Conservation (phyloP, 2,329 filamentous ascomycete genomes). For the Colletotrichum gigasporum region DNA sequence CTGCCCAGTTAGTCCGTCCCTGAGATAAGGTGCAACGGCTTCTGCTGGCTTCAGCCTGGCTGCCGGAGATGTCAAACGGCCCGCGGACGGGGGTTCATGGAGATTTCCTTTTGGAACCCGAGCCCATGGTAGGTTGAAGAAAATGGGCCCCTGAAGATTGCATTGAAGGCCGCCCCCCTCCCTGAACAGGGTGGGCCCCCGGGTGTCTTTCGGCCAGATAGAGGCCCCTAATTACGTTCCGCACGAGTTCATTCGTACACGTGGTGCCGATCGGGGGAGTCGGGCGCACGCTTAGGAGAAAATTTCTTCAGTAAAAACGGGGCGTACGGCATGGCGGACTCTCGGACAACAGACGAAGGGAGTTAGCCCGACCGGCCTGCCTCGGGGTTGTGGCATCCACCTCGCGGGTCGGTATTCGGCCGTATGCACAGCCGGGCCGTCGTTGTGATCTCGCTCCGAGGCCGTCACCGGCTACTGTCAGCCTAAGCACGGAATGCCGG, state of each 20-base stretch:
- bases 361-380: not conserved
- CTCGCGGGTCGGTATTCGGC: not conserved
- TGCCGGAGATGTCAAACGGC: conserved; percentile 22
- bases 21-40: not conserved
- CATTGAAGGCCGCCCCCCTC: not conserved
- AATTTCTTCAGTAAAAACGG: not conserved
- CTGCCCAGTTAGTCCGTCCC: no score
- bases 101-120: not conserved
- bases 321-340: not conserved
- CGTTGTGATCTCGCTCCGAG: no score
- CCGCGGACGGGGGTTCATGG: conserved; percentile 14
- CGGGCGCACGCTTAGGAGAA: not conserved
- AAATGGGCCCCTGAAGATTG: conserved; percentile 7
- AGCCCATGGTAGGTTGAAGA: conserved; percentile 13
- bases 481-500: no score
- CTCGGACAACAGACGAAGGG: not conserved
- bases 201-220: conserved; percentile 14
- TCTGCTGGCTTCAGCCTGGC: not conserved
- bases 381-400: not conserved
- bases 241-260: conserved; percentile 19
- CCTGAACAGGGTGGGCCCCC: conserved; percentile 7
- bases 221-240: conserved; percentile 16
- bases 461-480: no score
- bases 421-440: no score
- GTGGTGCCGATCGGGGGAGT: not conserved